Conservation (phyloP, 179 eudicot species). For the Vitellaria paradoxa region DNA sequence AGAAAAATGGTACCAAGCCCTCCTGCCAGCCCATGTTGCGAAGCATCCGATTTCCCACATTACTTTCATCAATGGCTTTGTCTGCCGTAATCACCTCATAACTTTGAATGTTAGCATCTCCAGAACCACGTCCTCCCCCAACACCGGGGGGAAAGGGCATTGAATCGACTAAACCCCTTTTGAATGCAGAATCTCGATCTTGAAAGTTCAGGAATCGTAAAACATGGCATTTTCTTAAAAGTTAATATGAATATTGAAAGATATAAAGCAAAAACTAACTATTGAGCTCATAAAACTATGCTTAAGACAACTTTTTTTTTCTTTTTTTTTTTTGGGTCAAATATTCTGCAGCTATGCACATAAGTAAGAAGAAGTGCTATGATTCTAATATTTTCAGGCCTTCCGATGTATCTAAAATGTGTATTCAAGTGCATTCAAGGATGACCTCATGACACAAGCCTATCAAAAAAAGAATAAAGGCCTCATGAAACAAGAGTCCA, state of each 20-base stretch:
- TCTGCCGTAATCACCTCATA: conserved; percentile 86
- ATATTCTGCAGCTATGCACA: not conserved
- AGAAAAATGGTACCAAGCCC: conserved; percentile 79
- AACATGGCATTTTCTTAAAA: conserved; percentile 50
- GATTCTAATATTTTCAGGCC: not conserved
- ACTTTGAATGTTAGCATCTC: conserved; percentile 49
- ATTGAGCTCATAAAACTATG: conserved; percentile 15
- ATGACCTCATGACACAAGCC: not conserved
- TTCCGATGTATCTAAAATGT: not conserved
- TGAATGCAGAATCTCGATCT: conserved; percentile 68
- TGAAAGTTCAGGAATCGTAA: conserved; percentile 49
- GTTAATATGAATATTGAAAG: conserved; percentile 38
- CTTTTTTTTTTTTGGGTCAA: no score
- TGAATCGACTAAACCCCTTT: conserved; percentile 70
- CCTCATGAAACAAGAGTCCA: no score
- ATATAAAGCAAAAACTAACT: conserved; percentile 31
- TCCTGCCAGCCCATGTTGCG: conserved; percentile 99
- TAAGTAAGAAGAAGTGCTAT: not conserved
- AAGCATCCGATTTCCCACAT: conserved; percentile 98
- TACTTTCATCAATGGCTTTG: conserved; percentile 88
- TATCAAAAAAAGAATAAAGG: no score
- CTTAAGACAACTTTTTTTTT: not conserved
- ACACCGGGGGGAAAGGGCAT: conserved; percentile 99
- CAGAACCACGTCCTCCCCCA: conserved; percentile 67
- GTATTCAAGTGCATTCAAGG: not conserved